Conservation (phyloP, 306 rosid species). For the Echinosophora koreensis region DNA sequence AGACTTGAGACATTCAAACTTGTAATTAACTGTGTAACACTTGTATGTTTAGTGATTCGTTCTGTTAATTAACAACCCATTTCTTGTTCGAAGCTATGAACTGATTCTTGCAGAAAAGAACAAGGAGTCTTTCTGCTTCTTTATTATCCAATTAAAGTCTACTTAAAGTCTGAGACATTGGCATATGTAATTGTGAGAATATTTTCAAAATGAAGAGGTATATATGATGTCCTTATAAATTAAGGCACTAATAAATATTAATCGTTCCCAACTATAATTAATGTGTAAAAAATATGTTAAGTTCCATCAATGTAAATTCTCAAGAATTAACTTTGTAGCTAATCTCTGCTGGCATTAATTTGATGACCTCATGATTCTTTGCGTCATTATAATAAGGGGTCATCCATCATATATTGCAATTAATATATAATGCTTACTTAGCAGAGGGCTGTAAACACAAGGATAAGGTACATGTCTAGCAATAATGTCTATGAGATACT, state of each 20-base stretch:
- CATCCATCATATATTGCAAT: background rate
- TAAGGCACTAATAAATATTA: too few relatives aligned
- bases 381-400: conserved; percentile 35
- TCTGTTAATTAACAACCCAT: background rate
- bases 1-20: background rate
- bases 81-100: background rate
- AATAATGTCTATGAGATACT: background rate
- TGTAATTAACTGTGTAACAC: background rate
- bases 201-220: too few relatives aligned
- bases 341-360: conserved; percentile 9
- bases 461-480: conserved; percentile 17
- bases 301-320: background rate
- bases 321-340: background rate
- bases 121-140: background rate
- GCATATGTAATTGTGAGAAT: too few relatives aligned
- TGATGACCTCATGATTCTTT: conserved; percentile 47
- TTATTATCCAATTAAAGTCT: background rate
- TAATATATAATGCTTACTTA: background rate
- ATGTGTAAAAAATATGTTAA: background rate
- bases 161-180: background rate
- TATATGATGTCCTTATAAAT: too few relatives aligned
- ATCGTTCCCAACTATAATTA: too few relatives aligned
- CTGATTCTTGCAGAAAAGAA: background rate
- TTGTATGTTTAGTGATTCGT: background rate
- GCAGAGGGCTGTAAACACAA: conserved; percentile 37